Evolutionary conservation across 805 yeast genomes (phyloP).

Genomic region (Torulaspora indica): DNA sequence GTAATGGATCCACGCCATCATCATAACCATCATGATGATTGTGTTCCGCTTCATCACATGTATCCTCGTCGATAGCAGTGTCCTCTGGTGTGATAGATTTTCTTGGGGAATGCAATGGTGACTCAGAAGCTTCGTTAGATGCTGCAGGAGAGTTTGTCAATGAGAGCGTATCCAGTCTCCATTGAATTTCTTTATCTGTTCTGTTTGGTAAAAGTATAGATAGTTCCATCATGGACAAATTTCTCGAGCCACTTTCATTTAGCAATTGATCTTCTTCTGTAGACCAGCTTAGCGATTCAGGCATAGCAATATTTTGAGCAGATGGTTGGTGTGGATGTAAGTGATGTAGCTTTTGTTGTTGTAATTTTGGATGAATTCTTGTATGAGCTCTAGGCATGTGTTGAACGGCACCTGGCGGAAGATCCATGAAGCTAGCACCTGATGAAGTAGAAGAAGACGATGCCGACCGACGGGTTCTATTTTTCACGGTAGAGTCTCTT

Average conservation of each 20-base stretch:
- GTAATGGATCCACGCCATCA: constrained; percentile 18
- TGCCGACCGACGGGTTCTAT: constrained; percentile 13
- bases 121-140: constrained; percentile 9
- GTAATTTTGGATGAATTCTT: constrained; percentile 11
- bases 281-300: constrained; percentile 39
- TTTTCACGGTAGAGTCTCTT: constrained; percentile 23
- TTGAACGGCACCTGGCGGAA: constrained; percentile 15
- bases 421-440: constrained; percentile 19
- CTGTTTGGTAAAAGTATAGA: constrained; percentile 67
- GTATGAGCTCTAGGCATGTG: constrained; percentile 11
- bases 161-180: constrained; percentile 49
- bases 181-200: constrained; percentile 68
- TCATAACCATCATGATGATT: constrained; percentile 18
- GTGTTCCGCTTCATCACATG: constrained; percentile 16
- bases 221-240: constrained; percentile 66
- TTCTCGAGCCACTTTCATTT: constrained; percentile 49
- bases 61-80: constrained; percentile 24
- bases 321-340: constrained; percentile 8
- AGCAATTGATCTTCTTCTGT: constrained; percentile 69
- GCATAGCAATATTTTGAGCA: constrained; percentile 4
- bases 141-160: constrained; percentile 10
- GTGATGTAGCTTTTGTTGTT: constrained; percentile 10
- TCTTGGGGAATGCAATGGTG: constrained; percentile 24
- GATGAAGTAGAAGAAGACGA: constrained; percentile 8
- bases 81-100: constrained; percentile 22